phyloP scores from a whole-genome alignment of 768 basidiomycete species.

The Psilocybe subaeruginosa region DNA sequence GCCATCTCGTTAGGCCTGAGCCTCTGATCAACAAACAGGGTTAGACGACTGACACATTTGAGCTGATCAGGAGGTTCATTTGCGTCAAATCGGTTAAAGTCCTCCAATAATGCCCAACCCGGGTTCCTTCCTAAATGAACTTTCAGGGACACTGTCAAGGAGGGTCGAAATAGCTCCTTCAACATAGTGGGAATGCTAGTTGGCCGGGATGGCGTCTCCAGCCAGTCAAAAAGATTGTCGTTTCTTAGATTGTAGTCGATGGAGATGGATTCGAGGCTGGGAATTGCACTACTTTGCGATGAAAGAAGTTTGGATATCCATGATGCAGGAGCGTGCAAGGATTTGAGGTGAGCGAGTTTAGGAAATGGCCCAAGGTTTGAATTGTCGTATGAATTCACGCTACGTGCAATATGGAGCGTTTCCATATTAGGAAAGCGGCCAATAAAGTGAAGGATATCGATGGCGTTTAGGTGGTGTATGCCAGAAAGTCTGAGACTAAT shows the following conservation, averaged over 20 bases:
- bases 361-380: slow-evolving; percentile 21
- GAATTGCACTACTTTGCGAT: slow-evolving; percentile 19
- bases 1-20: background rate
- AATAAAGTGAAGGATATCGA: slow-evolving; percentile 22
- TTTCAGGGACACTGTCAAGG: slow-evolving; percentile 17
- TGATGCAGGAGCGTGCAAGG: slow-evolving; percentile 22
- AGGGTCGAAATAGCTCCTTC: slow-evolving; percentile 18
- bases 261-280: slow-evolving; percentile 18
- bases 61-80: background rate
- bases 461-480: slow-evolving; percentile 21
- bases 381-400: slow-evolving; percentile 20
- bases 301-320: slow-evolving; percentile 27
- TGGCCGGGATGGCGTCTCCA: slow-evolving; percentile 12
- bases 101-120: slow-evolving; percentile 25
- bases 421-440: slow-evolving; percentile 16
- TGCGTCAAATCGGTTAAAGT: slow-evolving; percentile 6
- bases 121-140: slow-evolving; percentile 22
- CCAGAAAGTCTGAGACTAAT: slow-evolving; percentile 18
- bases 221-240: slow-evolving; percentile 25
- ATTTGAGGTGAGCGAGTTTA: slow-evolving; percentile 21
- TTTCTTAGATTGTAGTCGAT: slow-evolving; percentile 25
- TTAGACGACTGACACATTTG: background rate
- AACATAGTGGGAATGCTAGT: slow-evolving; percentile 22
- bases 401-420: slow-evolving; percentile 16
- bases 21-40: background rate